phyloP scores from a whole-genome alignment of 2,329 filamentous ascomycete genomes.

The Ophiostoma novo-ulmi region DNA sequence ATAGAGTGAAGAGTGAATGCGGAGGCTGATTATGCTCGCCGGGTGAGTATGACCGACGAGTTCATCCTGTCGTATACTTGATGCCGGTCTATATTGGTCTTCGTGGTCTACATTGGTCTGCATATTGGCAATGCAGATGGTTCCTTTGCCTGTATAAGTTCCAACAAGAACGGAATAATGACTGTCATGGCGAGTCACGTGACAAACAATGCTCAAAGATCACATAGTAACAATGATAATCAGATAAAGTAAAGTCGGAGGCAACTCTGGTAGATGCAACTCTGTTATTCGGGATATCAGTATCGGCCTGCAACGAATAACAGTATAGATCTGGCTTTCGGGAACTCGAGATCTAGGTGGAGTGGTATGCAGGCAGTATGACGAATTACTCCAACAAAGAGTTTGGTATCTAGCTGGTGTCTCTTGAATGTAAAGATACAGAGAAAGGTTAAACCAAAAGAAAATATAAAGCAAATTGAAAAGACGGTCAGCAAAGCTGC shows the following conservation, averaged over 20 bases:
- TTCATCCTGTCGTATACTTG: neutral
- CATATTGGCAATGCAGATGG: neutral
- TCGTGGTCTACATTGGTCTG: no score
- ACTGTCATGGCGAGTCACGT: conserved; percentile 11
- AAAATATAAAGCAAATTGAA: neutral
- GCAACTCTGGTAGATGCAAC: no score
- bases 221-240: neutral
- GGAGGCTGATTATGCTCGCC: neutral
- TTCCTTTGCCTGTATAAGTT: neutral
- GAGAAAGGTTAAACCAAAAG: neutral
- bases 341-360: neutral
- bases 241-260: no score
- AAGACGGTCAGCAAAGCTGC: conserved; percentile 1
- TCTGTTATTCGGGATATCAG: neutral
- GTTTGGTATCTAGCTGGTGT: neutral
- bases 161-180: neutral
- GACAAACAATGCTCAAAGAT: neutral
- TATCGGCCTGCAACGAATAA: neutral
- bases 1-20: neutral
- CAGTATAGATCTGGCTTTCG: neutral
- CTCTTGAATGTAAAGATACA: neutral
- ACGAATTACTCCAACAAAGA: conserved; percentile 11
- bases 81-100: neutral
- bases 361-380: conserved; percentile 20
- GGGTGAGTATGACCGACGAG: neutral